Evolutionary conservation across 2,329 filamentous ascomycete species (phyloP), one percentile per base, ranked within the genome.

Genomic region (Penicillium oxalicum): DNA sequence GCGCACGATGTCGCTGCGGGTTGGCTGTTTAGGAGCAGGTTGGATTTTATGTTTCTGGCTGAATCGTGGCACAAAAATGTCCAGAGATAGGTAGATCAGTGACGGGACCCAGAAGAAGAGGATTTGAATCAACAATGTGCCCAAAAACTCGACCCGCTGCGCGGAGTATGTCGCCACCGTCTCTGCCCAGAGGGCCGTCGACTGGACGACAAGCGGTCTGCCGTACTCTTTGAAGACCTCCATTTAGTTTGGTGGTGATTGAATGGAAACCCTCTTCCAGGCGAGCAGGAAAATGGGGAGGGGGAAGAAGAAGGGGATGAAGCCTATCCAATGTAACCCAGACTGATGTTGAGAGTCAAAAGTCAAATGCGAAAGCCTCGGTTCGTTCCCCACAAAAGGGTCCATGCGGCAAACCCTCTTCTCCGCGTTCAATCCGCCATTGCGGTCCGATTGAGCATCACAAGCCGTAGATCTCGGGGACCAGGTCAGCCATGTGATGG

Each of bases 41-140:
- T 81, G 78, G 49, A 80, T 74, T 58, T 80, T 81, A 67, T 81
- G 77, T 4, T 66, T 68, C 6, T 66, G 65, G 0, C 77, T 75
- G 54, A 79, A 80, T 7, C 57, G 40, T 0, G 78, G 78, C n/a
- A 70, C 65, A 9, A 74, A 9, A 8, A 50, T 36, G 53, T 77
- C 74, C 11, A 80, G 67, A 0, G 59, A 61, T 25, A 75, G 62
- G 54, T 75, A 79, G 43, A 70, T 27, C 1, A 62, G 45, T 2
- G 57, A 62, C 12, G 61, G 61, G 5, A 64, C 27, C 60, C 62
- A 59, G 52, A 66, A 65, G 5, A 53, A 36, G 3, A 61, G 2
- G 9, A 59, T 3, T 33, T 65, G 62, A 6, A 59, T 28, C 1
- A 61, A 25, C 4, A 66, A 49, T 3, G 59, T 61, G 1, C 63